Conservation (phyloP, 768 basidiomycete genomes). For the Trametes maxima region DNA sequence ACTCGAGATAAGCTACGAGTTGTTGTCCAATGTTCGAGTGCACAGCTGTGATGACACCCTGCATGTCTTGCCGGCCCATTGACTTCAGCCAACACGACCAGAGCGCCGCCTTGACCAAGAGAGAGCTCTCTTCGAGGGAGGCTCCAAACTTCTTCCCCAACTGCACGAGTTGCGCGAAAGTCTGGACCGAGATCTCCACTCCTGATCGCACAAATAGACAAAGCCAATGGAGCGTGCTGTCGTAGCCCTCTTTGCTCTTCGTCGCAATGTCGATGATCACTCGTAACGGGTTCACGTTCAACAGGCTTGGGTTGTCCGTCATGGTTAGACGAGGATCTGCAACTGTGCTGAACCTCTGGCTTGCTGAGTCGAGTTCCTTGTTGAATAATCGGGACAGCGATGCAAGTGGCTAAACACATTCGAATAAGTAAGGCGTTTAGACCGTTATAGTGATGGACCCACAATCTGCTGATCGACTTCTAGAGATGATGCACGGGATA, state of each 20-base stretch:
- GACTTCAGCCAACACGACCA: conserved; percentile 64
- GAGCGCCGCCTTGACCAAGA: conserved; percentile 57
- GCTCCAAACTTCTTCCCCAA: conserved; percentile 42
- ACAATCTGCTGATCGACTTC: conserved; percentile 44
- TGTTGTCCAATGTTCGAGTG: conserved; percentile 47
- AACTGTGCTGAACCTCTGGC: conserved; percentile 42
- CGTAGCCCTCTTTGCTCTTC: conserved; percentile 45
- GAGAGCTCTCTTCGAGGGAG: conserved; percentile 46
- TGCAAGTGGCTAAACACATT: conserved; percentile 45
- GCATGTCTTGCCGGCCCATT: conserved; percentile 60
- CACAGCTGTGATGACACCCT: conserved; percentile 49
- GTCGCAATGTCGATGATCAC: conserved; percentile 48
- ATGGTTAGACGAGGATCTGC: conserved; percentile 36
- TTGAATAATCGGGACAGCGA: conserved; percentile 61
- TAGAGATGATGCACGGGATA: conserved; percentile 46
- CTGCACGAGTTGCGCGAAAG: conserved; percentile 50
- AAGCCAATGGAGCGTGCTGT: conserved; percentile 59
- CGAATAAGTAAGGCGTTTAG: conserved; percentile 5
- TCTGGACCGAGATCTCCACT: conserved; percentile 57
- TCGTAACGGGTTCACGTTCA: conserved; percentile 56
- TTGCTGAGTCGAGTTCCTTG: conserved; percentile 47
- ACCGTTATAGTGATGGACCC: neutral
- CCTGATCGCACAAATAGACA: conserved; percentile 63
- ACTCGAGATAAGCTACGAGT: conserved; percentile 41
- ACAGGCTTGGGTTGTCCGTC: conserved; percentile 33